Evolutionary conservation across 768 basidiomycete genomes (phyloP), one percentile per base, ranked within the genome.

Genomic region (Tulasnella sp.): DNA sequence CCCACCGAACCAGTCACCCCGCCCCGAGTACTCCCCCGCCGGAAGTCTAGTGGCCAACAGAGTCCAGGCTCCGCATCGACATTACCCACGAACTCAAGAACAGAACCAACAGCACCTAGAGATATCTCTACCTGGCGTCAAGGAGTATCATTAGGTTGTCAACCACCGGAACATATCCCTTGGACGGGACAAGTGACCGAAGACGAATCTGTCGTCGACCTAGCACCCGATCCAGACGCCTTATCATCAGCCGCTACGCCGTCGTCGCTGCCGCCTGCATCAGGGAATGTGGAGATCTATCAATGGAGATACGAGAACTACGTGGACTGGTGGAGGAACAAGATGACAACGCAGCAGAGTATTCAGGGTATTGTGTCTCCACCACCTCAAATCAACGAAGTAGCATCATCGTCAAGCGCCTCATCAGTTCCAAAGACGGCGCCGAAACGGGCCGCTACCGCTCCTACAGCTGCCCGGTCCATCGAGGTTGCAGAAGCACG

Each of bases 231-330:
- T 36, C 78, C 78, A 9, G 78, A 79, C 18, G 71, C 71, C 16
- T 10, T 71, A 27, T 40, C 78, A 27, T 31, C 56, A 19, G 42
- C 44, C 14, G 40, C 56, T 42, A 74, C 78, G 27, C 52, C 52
- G 24, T 40, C 48, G 56, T 27, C 56, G 0, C 38, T 77, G 14
- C 76, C 48, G 14, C 76, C 46, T 34, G 39, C 71, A 2, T 42
- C 78, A 2, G 58, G 58, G 21, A 62, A 71, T 44, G 76, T 79
- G 40, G 73, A 79, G 40, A 46, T 79, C 24, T 74, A 79, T 68
- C 42, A 73, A 44, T 79, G 78, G 78, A 72, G 78, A 73, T 79
- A 72, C 71, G 78, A 79, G 78, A 79, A 79, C 44, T 79, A 73
- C 27, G 78, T 79, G 44, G 78, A 79, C 39, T 79, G 78, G 78